These are phyloP conservation scores for Zhuliangozyma blackwelliae DNA, from an alignment of 1,139 yeast species.

Conservation along the genomic window DNA sequence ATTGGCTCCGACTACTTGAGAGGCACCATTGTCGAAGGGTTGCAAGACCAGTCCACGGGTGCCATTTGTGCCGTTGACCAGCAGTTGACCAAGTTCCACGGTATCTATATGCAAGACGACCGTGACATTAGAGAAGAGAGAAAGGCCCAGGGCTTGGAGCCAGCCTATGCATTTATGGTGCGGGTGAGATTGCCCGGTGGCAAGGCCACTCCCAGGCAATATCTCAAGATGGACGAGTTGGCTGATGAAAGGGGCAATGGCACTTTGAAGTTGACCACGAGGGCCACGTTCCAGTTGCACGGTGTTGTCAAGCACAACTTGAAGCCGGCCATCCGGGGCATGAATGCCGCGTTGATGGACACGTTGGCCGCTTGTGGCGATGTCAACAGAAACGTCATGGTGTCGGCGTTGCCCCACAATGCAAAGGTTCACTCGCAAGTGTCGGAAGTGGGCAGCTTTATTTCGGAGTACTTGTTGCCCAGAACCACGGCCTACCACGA, in stretches of 20 bases:
- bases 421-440: conserved; percentile 79
- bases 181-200: conserved; percentile 97
- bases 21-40: conserved; percentile 90
- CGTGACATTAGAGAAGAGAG: conserved; percentile 93
- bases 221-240: conserved; percentile 80
- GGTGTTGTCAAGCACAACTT: conserved; percentile 89
- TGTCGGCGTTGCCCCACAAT: conserved; percentile 82
- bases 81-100: conserved; percentile 95
- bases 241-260: conserved; percentile 87
- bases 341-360: conserved; percentile 86
- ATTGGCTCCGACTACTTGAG: conserved; percentile 79
- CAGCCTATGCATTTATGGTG: conserved; percentile 94
- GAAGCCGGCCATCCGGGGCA: conserved; percentile 89
- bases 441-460: conserved; percentile 54
- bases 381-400: conserved; percentile 93
- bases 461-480: conserved; percentile 83
- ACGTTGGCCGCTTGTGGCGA: conserved; percentile 99
- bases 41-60: conserved; percentile 80
- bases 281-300: conserved; percentile 96
- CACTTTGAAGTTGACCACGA: conserved; percentile 88
- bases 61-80: conserved; percentile 91
- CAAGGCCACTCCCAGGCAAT: conserved; percentile 80
- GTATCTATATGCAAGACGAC: conserved; percentile 98
- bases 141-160: conserved; percentile 88
- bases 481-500: conserved; percentile 95